Evolutionary conservation across 371 early-diverging fungal genomes (phyloP), one percentile per base, ranked within the genome.

Genomic region (Dentiscutata heterogama): DNA sequence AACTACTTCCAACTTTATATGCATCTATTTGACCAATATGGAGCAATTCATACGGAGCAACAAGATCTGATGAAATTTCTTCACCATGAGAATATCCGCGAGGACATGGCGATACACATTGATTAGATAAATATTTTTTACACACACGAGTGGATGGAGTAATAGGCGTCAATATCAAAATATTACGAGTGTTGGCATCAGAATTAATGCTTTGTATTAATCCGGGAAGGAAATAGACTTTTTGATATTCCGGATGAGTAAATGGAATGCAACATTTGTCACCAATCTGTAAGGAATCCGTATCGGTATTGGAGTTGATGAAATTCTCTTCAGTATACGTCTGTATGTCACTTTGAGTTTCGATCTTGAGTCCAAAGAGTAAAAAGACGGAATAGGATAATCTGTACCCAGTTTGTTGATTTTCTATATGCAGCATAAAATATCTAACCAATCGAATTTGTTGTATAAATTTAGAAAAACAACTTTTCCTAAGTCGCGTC

Each of bases 161-260:
- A 27, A 73, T 73, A 39, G 73, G 73, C 18, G 73, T 73, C 51
- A 73, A 73, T 27, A 73, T 73, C 6, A 73, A 73, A 20, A 73
- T 53, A 29, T 73, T 53, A 53, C 25, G 51, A 73, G 73, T 73
- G 22, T 53, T 51, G 22, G 31, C 31, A 18, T 73, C 73, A 16
- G 50, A 11, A 73, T 73, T 73, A 29, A 73, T 54, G 29, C 29
- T 73, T 25, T 53, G 25, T 53, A 73, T 53, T 73, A 73, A 53
- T 51, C 53, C 73, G n/a, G 73, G 73, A 29, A 73, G 25, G 51
- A 73, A 73, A 29, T 53, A 73, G 18, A 73, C 73, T 53, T 73
- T 73, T 20, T 73, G 51, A 73, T 73, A 54, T 8, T 73, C 73
- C 10, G 73, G 73, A 73, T 73, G 73, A 29, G 53, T 73, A 22